phyloP scores from a whole-genome alignment of 495 filamentous ascomycete genomes.

The Margaritispora aquatica region DNA sequence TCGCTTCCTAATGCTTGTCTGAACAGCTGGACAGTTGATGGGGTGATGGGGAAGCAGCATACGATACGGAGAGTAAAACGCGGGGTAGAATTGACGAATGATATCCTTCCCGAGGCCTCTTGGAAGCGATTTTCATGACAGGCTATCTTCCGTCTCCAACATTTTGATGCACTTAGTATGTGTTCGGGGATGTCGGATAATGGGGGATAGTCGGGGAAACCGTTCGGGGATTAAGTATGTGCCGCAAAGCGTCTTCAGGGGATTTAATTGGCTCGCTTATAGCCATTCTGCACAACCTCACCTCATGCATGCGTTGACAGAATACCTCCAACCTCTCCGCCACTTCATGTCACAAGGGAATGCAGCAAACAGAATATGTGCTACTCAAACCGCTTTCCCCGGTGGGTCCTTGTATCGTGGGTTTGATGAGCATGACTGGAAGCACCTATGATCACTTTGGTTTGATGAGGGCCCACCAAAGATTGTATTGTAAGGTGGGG shows the following conservation, averaged over 20 bases:
- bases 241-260: background rate
- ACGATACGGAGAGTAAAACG: slow-evolving; percentile 3
- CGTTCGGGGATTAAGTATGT: too few relatives aligned
- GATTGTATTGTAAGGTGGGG: too few relatives aligned
- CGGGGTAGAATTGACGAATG: slow-evolving; percentile 5
- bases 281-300: background rate
- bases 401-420: background rate
- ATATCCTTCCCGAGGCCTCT: too few relatives aligned
- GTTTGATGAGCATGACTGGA: background rate
- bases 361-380: too few relatives aligned
- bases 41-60: slow-evolving; percentile 2
- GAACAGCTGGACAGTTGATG: background rate
- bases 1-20: background rate
- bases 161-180: background rate
- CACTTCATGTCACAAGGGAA: background rate
- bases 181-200: background rate
- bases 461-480: too few relatives aligned
- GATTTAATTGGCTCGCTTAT: background rate
- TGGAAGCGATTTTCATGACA: too few relatives aligned
- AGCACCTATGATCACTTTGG: too few relatives aligned
- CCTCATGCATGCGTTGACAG: too few relatives aligned
- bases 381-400: background rate
- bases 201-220: background rate
- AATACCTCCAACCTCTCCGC: background rate
- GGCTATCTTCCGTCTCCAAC: background rate